These are phyloP conservation scores for Mucor circinelloides DNA, from an alignment of 371 early-diverging fungal species.

Conservation along the genomic window DNA sequence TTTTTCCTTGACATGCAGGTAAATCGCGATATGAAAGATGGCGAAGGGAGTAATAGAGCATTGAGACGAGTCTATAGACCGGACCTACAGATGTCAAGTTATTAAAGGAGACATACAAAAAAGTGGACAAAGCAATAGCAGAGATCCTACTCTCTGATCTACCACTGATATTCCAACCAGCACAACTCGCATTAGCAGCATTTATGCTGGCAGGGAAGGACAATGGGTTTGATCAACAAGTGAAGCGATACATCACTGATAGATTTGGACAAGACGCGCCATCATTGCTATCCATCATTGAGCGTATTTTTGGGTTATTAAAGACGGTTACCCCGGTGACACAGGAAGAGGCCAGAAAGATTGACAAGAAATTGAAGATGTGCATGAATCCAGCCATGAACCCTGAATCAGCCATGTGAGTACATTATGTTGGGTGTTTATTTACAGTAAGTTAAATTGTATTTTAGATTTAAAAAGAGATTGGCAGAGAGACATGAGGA, in stretches of 20 bases:
- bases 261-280: constrained; percentile 36
- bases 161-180: constrained; percentile 77
- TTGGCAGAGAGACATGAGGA: constrained; percentile 43
- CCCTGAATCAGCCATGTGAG: constrained; percentile 69
- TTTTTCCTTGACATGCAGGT: constrained; percentile 80
- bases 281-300: constrained; percentile 37
- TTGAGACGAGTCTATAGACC: constrained; percentile 19
- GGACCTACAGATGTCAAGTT: constrained; percentile 39
- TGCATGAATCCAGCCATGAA: constrained; percentile 77
- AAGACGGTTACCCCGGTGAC: constrained; percentile 35
- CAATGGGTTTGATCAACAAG: constrained; percentile 47
- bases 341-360: constrained; percentile 53
- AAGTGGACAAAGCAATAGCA: constrained; percentile 48
- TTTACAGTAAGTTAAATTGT: neutral
- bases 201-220: constrained; percentile 67
- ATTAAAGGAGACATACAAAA: constrained; percentile 63
- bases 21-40: neutral
- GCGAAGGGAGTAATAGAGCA: constrained; percentile 22
- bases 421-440: neutral
- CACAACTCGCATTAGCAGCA: constrained; percentile 86
- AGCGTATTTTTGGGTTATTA: constrained; percentile 50
- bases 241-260: constrained; percentile 34
- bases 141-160: constrained; percentile 76
- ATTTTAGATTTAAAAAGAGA: constrained; percentile 47
- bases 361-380: constrained; percentile 63